These are phyloP conservation scores for Aspergillus tanneri DNA, from an alignment of 2,329 filamentous ascomycete genomes.

Conservation along the genomic window DNA sequence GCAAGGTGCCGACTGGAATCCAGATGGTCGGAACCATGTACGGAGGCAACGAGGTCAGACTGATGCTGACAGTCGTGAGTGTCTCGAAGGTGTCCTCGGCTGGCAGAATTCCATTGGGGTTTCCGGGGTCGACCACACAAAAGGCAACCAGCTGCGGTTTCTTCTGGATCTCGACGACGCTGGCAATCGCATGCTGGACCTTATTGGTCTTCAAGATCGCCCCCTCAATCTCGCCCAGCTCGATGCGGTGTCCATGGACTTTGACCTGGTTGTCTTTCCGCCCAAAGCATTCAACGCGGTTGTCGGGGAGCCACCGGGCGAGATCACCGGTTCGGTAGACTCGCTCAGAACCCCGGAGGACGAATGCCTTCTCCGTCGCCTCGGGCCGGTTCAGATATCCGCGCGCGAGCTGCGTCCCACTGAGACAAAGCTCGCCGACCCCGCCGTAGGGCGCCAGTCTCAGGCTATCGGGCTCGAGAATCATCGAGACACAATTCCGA, in stretches of 20 bases:
- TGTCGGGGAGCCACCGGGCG: not conserved
- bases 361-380: too few species aligned
- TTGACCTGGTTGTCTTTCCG: too few species aligned
- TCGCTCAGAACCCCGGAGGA: too few species aligned
- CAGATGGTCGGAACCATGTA: conserved; percentile 1
- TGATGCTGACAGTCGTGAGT: not conserved
- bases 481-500: conserved; percentile 12
- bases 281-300: too few species aligned
- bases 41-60: not conserved
- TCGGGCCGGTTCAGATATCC: conserved; percentile 22
- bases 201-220: conserved; percentile 4
- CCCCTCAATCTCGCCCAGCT: not conserved
- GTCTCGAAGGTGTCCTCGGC: not conserved
- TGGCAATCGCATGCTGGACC: not conserved
- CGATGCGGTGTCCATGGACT: not conserved
- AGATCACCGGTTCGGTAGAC: not conserved
- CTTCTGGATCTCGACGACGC: not conserved
- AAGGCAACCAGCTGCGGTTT: conserved; percentile 2
- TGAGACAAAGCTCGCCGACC: conserved; percentile 18
- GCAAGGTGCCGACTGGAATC: not conserved
- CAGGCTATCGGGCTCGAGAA: conserved; percentile 15
- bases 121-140: not conserved
- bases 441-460: conserved; percentile 15
- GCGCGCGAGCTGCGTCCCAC: conserved; percentile 15
- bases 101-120: not conserved